phyloP scores from a whole-genome alignment of 345 rosid species.

The Hibiscus tridactylites region DNA sequence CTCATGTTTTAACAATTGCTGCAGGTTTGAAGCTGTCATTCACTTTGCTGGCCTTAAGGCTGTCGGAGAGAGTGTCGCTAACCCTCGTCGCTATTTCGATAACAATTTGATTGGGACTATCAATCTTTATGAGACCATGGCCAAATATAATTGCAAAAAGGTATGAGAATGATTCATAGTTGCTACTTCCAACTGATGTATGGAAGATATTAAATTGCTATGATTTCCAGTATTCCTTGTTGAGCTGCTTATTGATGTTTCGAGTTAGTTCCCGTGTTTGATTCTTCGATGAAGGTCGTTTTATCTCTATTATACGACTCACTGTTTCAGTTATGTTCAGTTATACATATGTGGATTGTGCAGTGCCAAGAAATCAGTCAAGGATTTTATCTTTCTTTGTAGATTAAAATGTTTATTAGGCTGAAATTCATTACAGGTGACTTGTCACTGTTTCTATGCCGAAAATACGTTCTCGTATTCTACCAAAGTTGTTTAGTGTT shows the following conservation, averaged over 20 bases:
- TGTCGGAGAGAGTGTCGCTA: constrained; percentile 50
- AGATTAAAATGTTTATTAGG: background rate
- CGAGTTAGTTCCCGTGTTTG: background rate
- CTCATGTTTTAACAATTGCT: constrained; percentile 4
- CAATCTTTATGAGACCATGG: constrained; percentile 75
- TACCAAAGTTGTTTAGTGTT: no score
- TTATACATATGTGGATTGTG: no score
- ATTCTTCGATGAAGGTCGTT: background rate
- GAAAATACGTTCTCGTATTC: background rate
- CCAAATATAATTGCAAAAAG: constrained; percentile 75
- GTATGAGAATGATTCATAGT: constrained; percentile 35
- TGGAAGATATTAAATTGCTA: constrained; percentile 61
- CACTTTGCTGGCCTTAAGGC: constrained; percentile 85
- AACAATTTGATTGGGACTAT: constrained; percentile 78
- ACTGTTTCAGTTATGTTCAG: no score
- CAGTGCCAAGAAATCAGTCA: no score
- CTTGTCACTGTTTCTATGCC: background rate
- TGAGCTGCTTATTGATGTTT: background rate
- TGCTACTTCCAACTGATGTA: constrained; percentile 62
- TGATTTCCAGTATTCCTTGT: constrained; percentile 46
- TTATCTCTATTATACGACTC: background rate
- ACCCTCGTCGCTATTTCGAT: constrained; percentile 80
- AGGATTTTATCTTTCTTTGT: no score
- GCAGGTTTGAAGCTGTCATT: constrained; percentile 87
- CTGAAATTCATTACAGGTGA: background rate